phyloP scores from a whole-genome alignment of 2,329 filamentous ascomycete species.

The Penicillium freii region DNA sequence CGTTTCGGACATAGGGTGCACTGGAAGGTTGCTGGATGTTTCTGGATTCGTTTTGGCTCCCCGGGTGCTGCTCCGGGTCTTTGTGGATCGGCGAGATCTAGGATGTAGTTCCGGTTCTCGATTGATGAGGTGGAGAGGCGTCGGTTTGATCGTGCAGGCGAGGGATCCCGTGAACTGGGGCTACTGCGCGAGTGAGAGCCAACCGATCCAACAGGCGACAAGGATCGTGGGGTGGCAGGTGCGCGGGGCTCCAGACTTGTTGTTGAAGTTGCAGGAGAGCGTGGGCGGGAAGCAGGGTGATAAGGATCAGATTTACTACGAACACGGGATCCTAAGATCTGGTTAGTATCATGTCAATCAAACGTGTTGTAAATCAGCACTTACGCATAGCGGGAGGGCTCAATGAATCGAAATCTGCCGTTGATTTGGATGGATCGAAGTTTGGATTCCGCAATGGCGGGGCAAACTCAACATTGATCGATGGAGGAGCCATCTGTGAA shows the following conservation, averaged over 20 bases:
- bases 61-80: constrained; percentile 64
- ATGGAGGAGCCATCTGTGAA: constrained; percentile 81
- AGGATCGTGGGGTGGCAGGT: constrained; percentile 40
- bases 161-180: constrained; percentile 45
- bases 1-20: constrained; percentile 90
- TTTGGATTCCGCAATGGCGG: constrained; percentile 67
- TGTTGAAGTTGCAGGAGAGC: constrained; percentile 33
- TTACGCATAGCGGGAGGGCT: constrained; percentile 69
- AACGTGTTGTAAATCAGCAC: constrained; percentile 11
- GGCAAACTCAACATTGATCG: constrained; percentile 91
- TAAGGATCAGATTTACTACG: constrained; percentile 63
- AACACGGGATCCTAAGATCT: constrained; percentile 50
- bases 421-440: constrained; percentile 66
- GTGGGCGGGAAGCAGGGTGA: constrained; percentile 43
- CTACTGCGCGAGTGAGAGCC: constrained; percentile 38
- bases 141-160: constrained; percentile 43
- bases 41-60: constrained; percentile 81
- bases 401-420: constrained; percentile 70
- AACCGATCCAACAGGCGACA: constrained; percentile 43
- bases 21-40: constrained; percentile 96
- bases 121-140: constrained; percentile 49
- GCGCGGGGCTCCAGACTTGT: constrained; percentile 34
- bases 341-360: constrained; percentile 18
- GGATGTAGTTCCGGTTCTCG: constrained; percentile 70
- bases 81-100: constrained; percentile 85